phyloP scores from a whole-genome alignment of 495 filamentous ascomycete genomes.

The Trichoderma reesei region DNA sequence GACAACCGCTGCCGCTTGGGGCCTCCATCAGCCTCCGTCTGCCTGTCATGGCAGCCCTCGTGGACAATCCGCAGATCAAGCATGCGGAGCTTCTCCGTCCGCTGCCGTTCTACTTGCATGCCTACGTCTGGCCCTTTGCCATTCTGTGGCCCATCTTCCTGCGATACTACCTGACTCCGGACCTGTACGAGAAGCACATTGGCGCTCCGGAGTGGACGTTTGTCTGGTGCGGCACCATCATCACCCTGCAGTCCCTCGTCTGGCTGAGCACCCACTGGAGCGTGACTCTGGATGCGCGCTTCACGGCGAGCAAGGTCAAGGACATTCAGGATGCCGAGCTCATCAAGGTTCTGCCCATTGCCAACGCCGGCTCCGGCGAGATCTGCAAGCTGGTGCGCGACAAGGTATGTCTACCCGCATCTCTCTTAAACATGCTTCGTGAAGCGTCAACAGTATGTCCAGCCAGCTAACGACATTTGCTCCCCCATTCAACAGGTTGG shows the following conservation, averaged over 20 bases:
- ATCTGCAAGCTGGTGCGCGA: slow-evolving; percentile 74
- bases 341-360: slow-evolving; percentile 87
- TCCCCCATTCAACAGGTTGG: slow-evolving; percentile 36
- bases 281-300: slow-evolving; percentile 70
- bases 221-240: slow-evolving; percentile 77
- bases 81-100: slow-evolving; percentile 81
- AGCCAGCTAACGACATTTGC: slow-evolving; percentile 9
- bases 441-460: background rate
- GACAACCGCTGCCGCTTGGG: background rate
- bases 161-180: slow-evolving; percentile 68
- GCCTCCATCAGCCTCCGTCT: background rate
- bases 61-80: slow-evolving; percentile 83
- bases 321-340: slow-evolving; percentile 68
- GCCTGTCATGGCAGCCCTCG: slow-evolving; percentile 43
- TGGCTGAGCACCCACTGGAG: slow-evolving; percentile 99
- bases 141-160: slow-evolving; percentile 88
- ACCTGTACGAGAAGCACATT: slow-evolving; percentile 83
- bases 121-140: slow-evolving; percentile 86
- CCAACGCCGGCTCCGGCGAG: slow-evolving; percentile 82
- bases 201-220: slow-evolving; percentile 91
- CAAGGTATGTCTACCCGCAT: slow-evolving; percentile 39
- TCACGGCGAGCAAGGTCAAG: slow-evolving; percentile 65
- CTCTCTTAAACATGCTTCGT: background rate
- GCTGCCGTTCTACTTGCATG: slow-evolving; percentile 67
- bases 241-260: slow-evolving; percentile 75